phyloP scores from a whole-genome alignment of 768 basidiomycete genomes.

The Serendipita sp. region DNA sequence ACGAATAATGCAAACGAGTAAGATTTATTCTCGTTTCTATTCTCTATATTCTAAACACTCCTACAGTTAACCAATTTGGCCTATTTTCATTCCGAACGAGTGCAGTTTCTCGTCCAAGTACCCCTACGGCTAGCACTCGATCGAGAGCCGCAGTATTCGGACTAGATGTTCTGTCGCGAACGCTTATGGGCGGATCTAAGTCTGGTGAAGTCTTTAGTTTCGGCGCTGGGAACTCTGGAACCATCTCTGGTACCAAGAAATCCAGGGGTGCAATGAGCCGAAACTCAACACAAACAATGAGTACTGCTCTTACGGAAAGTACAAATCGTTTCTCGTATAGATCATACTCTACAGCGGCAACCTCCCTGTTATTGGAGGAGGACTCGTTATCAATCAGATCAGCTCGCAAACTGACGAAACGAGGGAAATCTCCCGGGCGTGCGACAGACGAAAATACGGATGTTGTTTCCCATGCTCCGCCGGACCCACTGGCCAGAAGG shows the following conservation, averaged over 20 bases:
- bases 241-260: slow-evolving; percentile 25
- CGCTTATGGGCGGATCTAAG: slow-evolving; percentile 56
- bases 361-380: slow-evolving; percentile 36
- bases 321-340: slow-evolving; percentile 57
- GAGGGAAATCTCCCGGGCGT: slow-evolving; percentile 25
- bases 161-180: slow-evolving; percentile 77
- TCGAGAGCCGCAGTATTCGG: slow-evolving; percentile 70
- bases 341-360: slow-evolving; percentile 52
- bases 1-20: slow-evolving; percentile 70
- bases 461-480: slow-evolving; percentile 14
- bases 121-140: slow-evolving; percentile 64
- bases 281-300: slow-evolving; percentile 59
- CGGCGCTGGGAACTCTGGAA: slow-evolving; percentile 37
- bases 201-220: slow-evolving; percentile 53
- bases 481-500: neutral
- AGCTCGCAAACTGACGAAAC: slow-evolving; percentile 24
- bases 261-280: slow-evolving; percentile 56
- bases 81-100: slow-evolving; percentile 78
- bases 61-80: slow-evolving; percentile 69
- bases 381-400: slow-evolving; percentile 35
- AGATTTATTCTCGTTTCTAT: slow-evolving; percentile 15
- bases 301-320: slow-evolving; percentile 44
- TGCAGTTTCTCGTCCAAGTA: slow-evolving; percentile 61
- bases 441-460: slow-evolving; percentile 22
- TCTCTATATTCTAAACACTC: neutral